Percentiles rank a stretch among this genome's conserved stretches.
phyloP scores from a whole-genome alignment of 441 rosid species.

The Sinapis alba region DNA sequence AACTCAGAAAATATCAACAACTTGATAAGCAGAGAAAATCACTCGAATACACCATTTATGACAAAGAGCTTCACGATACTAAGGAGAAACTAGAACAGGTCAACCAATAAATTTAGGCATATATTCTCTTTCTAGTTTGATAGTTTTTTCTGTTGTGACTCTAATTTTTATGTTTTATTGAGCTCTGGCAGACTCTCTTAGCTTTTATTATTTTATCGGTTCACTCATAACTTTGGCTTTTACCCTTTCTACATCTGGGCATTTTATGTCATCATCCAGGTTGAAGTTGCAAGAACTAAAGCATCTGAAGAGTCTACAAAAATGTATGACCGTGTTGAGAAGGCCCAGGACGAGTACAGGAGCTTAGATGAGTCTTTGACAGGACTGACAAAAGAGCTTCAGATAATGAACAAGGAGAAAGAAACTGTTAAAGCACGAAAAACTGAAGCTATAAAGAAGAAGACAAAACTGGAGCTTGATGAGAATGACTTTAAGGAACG shows the following conservation, averaged over 20 bases:
- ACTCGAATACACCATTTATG: constrained; percentile 93
- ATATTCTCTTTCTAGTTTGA: constrained; percentile 16
- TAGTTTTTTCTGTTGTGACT: constrained; percentile 8
- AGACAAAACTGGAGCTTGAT: constrained; percentile 91
- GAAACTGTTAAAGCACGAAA: constrained; percentile 69
- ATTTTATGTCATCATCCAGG: constrained; percentile 45
- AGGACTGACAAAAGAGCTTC: constrained; percentile 80
- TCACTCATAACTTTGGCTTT: not conserved
- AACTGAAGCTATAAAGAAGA: constrained; percentile 77
- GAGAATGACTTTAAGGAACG: constrained; percentile 81
- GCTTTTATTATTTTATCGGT: not conserved
- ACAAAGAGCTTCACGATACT: constrained; percentile 92
- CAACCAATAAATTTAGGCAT: constrained; percentile 19
- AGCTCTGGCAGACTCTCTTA: constrained; percentile 4
- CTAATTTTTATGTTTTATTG: not conserved
- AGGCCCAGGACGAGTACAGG: constrained; percentile 83
- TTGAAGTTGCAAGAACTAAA: constrained; percentile 71
- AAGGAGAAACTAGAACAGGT: constrained; percentile 78
- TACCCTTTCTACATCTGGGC: constrained; percentile 12
- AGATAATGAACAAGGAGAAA: constrained; percentile 72
- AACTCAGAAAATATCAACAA: constrained; percentile 92
- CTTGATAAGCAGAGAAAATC: constrained; percentile 97
- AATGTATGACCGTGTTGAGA: constrained; percentile 74
- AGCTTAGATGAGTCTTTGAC: constrained; percentile 70
- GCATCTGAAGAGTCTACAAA: constrained; percentile 73